Evolutionary conservation across 140 eudicot species (phyloP).

Genomic region (Erigeron philadelphicus): DNA sequence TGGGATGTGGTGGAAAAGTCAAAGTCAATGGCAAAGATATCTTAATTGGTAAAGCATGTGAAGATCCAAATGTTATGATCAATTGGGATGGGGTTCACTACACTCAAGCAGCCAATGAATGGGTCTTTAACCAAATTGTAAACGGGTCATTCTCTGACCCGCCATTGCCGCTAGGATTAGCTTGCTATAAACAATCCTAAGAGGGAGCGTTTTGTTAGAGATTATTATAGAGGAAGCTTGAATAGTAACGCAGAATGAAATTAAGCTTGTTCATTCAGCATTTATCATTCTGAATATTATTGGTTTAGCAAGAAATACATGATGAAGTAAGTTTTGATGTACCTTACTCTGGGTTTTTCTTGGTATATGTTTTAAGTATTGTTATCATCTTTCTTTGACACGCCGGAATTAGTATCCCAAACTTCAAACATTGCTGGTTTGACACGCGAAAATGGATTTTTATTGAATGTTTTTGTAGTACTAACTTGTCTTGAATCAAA

Average conservation of each 20-base stretch:
- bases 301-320: too few species aligned
- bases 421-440: too few species aligned
- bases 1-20: slow-evolving; percentile 51
- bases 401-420: too few species aligned
- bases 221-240: not conserved
- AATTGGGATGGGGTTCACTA: slow-evolving; percentile 74
- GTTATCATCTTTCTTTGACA: too few species aligned
- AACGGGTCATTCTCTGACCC: slow-evolving; percentile 61
- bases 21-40: slow-evolving; percentile 49
- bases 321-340: too few species aligned
- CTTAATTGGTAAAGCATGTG: slow-evolving; percentile 41
- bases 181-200: slow-evolving; percentile 35
- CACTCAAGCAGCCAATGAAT: slow-evolving; percentile 70
- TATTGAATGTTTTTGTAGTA: too few species aligned
- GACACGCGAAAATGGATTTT: too few species aligned
- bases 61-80: slow-evolving; percentile 38
- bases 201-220: not conserved
- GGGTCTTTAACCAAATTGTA: slow-evolving; percentile 50
- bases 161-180: slow-evolving; percentile 34
- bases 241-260: not conserved
- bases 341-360: too few species aligned
- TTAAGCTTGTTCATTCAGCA: too few species aligned
- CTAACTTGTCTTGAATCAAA: too few species aligned
- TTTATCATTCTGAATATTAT: too few species aligned
- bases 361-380: too few species aligned